Evolutionary conservation across 306 rosid genomes (phyloP).

Genomic region (Dryas drummondii): DNA sequence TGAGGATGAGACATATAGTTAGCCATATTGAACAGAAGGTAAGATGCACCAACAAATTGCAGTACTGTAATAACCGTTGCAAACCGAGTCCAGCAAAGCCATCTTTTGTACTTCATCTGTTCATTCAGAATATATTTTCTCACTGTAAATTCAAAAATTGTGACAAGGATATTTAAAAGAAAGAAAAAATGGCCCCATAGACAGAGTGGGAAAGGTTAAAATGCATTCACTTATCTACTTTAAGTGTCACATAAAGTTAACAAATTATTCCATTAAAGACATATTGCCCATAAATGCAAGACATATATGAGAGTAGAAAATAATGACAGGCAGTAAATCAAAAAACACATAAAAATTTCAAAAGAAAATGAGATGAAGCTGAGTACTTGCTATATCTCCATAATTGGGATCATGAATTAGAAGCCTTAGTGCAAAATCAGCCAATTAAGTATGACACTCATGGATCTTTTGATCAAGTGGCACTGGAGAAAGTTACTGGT

Average conservation of each 20-base stretch:
- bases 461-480: neutral
- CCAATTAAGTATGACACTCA: neutral
- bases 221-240: neutral
- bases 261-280: neutral
- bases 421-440: neutral
- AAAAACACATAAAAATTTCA: neutral
- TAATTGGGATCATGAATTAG: neutral
- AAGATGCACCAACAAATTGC: constrained; percentile 57
- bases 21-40: constrained; percentile 44
- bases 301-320: neutral
- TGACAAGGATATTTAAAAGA: neutral
- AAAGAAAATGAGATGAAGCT: neutral
- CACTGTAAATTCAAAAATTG: constrained; percentile 15
- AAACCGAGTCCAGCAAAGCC: constrained; percentile 84
- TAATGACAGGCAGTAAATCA: neutral
- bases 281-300: neutral
- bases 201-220: neutral
- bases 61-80: constrained; percentile 38
- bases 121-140: constrained; percentile 16
- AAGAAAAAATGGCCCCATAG: neutral
- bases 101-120: constrained; percentile 61
- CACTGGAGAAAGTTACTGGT: neutral
- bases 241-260: neutral
- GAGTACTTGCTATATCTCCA: neutral
- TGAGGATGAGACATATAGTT: constrained; percentile 34